A percentile compares a stretch with the other conserved stretches of the same genome.
phyloP scores from a whole-genome alignment of 768 basidiomycete species.

The Roridomyces roridus region DNA sequence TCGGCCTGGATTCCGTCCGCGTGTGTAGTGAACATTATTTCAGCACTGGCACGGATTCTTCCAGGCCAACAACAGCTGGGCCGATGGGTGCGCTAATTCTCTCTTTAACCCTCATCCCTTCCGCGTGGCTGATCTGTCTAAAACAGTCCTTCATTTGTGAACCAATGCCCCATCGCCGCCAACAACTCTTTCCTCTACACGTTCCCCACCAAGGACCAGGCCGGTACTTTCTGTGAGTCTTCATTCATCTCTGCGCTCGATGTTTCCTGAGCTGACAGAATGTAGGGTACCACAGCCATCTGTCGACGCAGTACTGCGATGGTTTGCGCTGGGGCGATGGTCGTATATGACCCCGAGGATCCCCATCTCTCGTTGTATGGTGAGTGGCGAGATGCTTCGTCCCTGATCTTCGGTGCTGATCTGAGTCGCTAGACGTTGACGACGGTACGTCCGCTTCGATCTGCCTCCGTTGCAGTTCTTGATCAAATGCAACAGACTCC shows the following conservation, averaged over 20 bases:
- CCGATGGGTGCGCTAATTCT: slow-evolving; percentile 29
- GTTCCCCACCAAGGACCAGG: slow-evolving; percentile 19
- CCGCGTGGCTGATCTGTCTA: no score
- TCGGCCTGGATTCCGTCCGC: background rate
- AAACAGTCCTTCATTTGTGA: slow-evolving; percentile 14
- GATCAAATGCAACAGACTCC: background rate
- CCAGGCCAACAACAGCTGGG: slow-evolving; percentile 28
- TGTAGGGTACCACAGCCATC: slow-evolving; percentile 2
- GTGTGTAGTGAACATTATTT: background rate
- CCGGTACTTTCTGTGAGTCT: background rate
- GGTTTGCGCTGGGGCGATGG: slow-evolving; percentile 9
- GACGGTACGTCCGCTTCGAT: background rate
- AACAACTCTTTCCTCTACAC: slow-evolving; percentile 34
- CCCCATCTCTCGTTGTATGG: background rate
- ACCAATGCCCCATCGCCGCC: slow-evolving; percentile 33
- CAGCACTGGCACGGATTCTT: slow-evolving; percentile 32
- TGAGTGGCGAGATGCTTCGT: background rate
- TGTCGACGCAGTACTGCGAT: slow-evolving; percentile 10
- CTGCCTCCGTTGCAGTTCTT: background rate
- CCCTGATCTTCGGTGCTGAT: background rate
- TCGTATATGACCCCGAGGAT: slow-evolving; percentile 11
- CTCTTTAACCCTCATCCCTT: slow-evolving; percentile 12
- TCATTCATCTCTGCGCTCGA: no score
- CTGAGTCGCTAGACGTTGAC: background rate
- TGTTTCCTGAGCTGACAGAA: background rate